Base-by-base conservation (phyloP, 129 eudicot genomes). In the Escallonia rubra region DNA sequence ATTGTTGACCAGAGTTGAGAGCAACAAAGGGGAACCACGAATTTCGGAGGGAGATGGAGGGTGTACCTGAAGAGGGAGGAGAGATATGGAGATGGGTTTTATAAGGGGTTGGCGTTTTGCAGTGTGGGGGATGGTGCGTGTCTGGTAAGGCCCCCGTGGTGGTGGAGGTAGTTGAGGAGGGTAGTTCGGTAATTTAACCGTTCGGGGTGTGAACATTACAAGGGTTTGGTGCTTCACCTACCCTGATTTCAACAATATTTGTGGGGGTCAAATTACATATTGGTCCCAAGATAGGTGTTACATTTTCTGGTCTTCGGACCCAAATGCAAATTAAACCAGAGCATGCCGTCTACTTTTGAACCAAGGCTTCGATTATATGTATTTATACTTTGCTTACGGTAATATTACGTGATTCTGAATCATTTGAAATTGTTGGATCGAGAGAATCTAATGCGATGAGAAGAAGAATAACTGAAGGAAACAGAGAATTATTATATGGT, bases 61-160 rank as follows among this genome's bases (percentile, higher is more conserved):
- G 72, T 68, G 72, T 68, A 55, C 72, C 72, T 68, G 72, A 68
- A 55, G 72, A 68, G 45, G 16, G 10, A 34, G 7, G 72, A 42
- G 64, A 43, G 72, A 8, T 7, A 39, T 7, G 72, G 4, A 42
- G 3, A n/a, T 34, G 71, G 15, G 5, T 15, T 68, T 68, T 68
- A 68, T 68, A 68, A 44, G 50, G 45, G 6, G 34, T 23, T 23
- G 34, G 57, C 49, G 63, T 7, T 5, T 16, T 44, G 1, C 11
- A 4, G 43, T 34, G 66, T 7, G 48, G 10, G 57, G 12, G 13
- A 52, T 62, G 2, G 9, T 10, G 61, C 46, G 66, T 13, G 50
- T 14, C 52, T 42, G 66, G 66, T 43, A 40, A 60, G 44, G 3
- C 39, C 6, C 14, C 48, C 6, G 43, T 55, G 51, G 62, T 39